Base-by-base conservation (phyloP, 768 basidiomycete species). In the Coprinopsis cinerea region DNA sequence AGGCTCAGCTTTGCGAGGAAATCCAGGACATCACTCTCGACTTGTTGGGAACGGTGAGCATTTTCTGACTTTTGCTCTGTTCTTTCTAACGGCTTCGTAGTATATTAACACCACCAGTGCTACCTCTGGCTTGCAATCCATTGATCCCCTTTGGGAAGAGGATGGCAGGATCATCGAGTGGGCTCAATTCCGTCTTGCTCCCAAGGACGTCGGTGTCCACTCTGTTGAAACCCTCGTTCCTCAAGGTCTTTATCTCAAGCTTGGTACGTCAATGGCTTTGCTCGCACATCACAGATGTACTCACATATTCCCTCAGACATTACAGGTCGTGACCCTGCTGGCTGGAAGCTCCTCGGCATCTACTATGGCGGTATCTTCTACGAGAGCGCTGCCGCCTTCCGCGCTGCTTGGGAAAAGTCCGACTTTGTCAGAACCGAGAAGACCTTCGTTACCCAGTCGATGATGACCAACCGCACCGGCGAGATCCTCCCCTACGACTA, bases 391-490 rank as follows among this genome's bases (percentile, higher is more conserved):
- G 44, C 15, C 17, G 44, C 4, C 44, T 18, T 45, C 25, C 44
- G 44, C 17, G 28, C 44, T 17, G 44, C 44, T 13, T 17, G 15
- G 44, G 28, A 25, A 11, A 30, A 45, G 44, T 11, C 22, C 26
- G 44, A 30, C 23, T 45, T 45, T 22, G 44, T 45, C 28, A 27
- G 17, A n/a, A 45, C 44, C 23, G 44, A 45, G 44, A 26, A 45
- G 26, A 30, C 26, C 13, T n/a, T 45, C 15, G 44, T 45, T 23
- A 45, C 44, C 4, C 44, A 45, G 17, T 45, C 44, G 25, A 45
- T 45, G 44, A 27, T 45, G 25, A 45, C 44, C 44, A 45, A 45
- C 26, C 44, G 44, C 27, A 45, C 44, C 17, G 44, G 44, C 23
- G 26, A 25, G 7, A n/a, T 23, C 26, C 44, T 45, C 23, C 22